These are phyloP conservation scores for Talaromyces wortmannii DNA, from an alignment of 495 filamentous ascomycete genomes.

Conservation along the genomic window DNA sequence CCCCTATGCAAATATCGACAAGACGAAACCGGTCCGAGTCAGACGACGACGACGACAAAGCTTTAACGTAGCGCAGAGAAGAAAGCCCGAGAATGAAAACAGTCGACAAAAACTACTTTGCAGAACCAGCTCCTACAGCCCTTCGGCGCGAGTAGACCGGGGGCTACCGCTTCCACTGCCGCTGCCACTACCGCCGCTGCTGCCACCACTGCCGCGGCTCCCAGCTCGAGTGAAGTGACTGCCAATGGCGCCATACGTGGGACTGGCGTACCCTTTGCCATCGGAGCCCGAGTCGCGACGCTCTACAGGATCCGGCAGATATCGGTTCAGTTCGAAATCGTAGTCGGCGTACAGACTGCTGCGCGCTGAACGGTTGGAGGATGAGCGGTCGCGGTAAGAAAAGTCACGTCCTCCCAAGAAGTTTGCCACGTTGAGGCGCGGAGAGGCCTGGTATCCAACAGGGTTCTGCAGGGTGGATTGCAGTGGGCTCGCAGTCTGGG, in stretches of 20 bases:
- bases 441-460: slow-evolving; percentile 24
- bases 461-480: slow-evolving; percentile 27
- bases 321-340: slow-evolving; percentile 31
- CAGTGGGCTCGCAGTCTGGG: slow-evolving; percentile 32
- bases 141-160: slow-evolving; percentile 22
- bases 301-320: slow-evolving; percentile 30
- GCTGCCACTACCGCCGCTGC: slow-evolving; percentile 33
- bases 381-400: slow-evolving; percentile 33
- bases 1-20: slow-evolving; percentile 1
- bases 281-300: slow-evolving; percentile 27
- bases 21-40: not conserved
- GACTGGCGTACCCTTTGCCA: slow-evolving; percentile 19
- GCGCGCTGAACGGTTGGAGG: slow-evolving; percentile 38
- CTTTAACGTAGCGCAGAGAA: not conserved
- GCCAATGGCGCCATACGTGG: slow-evolving; percentile 23
- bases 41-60: not conserved
- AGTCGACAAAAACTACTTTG: not conserved
- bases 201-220: slow-evolving; percentile 39
- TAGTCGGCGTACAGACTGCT: slow-evolving; percentile 32
- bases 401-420: slow-evolving; percentile 28
- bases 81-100: not conserved
- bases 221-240: slow-evolving; percentile 36
- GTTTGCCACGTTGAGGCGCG: slow-evolving; percentile 20
- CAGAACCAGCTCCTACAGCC: not conserved
- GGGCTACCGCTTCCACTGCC: slow-evolving; percentile 24